Percentiles rank a stretch among this genome's conserved stretches.
phyloP scores from a whole-genome alignment of 116 monocot species.

The Iris pallida region DNA sequence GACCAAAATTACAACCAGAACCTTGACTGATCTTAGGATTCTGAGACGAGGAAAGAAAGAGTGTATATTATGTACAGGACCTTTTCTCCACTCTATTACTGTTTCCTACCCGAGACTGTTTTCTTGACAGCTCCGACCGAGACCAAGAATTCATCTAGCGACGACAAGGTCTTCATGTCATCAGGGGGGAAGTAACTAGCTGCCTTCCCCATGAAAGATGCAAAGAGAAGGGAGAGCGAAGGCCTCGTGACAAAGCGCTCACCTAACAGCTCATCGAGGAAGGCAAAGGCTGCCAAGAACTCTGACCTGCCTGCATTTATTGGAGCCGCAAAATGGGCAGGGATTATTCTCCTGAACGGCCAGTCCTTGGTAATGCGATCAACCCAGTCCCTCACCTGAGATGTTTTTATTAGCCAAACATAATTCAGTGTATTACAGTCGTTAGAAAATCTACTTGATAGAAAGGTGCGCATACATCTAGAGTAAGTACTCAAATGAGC shows the following conservation, averaged over 20 bases:
- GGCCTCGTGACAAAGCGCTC: slow-evolving; percentile 40
- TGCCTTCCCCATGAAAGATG: slow-evolving; percentile 77
- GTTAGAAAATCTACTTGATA: too few relatives aligned
- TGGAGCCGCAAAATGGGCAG: slow-evolving; percentile 90
- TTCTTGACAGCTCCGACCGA: slow-evolving; percentile 93
- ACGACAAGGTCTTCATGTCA: slow-evolving; percentile 95
- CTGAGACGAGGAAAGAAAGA: too few relatives aligned
- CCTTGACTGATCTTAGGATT: too few relatives aligned
- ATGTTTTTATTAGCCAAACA: neutral
- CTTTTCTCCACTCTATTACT: neutral
- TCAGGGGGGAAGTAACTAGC: slow-evolving; percentile 91
- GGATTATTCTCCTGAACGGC: slow-evolving; percentile 87
- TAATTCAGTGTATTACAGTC: too few relatives aligned
- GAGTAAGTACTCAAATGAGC: neutral
- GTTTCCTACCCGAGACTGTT: slow-evolving; percentile 75
- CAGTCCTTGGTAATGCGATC: slow-evolving; percentile 75
- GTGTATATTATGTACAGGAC: too few relatives aligned
- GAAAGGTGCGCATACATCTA: too few relatives aligned
- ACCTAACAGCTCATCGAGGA: slow-evolving; percentile 73
- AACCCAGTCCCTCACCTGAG: slow-evolving; percentile 84
- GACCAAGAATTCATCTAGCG: slow-evolving; percentile 84
- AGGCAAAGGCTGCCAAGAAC: slow-evolving; percentile 72
- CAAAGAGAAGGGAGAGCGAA: slow-evolving; percentile 55
- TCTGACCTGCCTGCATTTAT: slow-evolving; percentile 70
- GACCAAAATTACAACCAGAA: too few relatives aligned